Conservation (phyloP, 306 rosid species). For the Dalbergia cochinchinensis region DNA sequence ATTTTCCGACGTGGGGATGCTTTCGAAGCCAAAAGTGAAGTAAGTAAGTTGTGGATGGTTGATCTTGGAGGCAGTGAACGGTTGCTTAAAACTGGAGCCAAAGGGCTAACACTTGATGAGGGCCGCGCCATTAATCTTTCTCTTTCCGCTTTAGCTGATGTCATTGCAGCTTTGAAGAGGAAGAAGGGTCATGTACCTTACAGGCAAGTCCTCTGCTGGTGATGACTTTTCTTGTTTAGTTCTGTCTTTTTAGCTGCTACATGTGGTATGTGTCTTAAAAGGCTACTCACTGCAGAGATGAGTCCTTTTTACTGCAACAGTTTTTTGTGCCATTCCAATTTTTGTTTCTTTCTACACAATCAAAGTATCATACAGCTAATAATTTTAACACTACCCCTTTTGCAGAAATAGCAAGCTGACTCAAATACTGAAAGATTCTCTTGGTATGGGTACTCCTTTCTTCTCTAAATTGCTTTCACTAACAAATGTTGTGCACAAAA, state of each 20-base stretch:
- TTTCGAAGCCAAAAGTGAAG: slow-evolving; percentile 59
- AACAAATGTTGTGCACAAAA: slow-evolving; percentile 1
- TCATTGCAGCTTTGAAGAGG: slow-evolving; percentile 88
- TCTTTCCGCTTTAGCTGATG: slow-evolving; percentile 96
- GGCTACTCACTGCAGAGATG: slow-evolving; percentile 25
- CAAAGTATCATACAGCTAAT: slow-evolving; percentile 43
- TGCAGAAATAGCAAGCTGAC: slow-evolving; percentile 99
- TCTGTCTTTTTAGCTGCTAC: slow-evolving; percentile 26
- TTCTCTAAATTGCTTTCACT: slow-evolving; percentile 39
- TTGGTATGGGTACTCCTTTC: slow-evolving; percentile 62
- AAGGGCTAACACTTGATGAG: slow-evolving; percentile 89
- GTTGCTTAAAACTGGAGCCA: slow-evolving; percentile 91
- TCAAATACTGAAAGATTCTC: slow-evolving; percentile 90
- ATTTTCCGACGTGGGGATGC: slow-evolving; percentile 74
- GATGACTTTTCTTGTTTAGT: slow-evolving; percentile 35
- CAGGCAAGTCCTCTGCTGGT: slow-evolving; percentile 64
- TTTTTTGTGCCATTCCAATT: slow-evolving; percentile 19
- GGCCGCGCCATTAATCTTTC: slow-evolving; percentile 98
- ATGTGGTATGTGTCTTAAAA: slow-evolving; percentile 31
- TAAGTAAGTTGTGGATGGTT: slow-evolving; percentile 95
- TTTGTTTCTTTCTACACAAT: slow-evolving; percentile 47
- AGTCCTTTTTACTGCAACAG: slow-evolving; percentile 24
- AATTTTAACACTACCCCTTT: slow-evolving; percentile 39
- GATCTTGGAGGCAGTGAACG: slow-evolving; percentile 99
- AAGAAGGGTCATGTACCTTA: slow-evolving; percentile 92